Percentiles rank a stretch among this genome's conserved stretches.
Conservation (phyloP, 805 yeast species). For the Cyberlindnera mycetangii region DNA sequence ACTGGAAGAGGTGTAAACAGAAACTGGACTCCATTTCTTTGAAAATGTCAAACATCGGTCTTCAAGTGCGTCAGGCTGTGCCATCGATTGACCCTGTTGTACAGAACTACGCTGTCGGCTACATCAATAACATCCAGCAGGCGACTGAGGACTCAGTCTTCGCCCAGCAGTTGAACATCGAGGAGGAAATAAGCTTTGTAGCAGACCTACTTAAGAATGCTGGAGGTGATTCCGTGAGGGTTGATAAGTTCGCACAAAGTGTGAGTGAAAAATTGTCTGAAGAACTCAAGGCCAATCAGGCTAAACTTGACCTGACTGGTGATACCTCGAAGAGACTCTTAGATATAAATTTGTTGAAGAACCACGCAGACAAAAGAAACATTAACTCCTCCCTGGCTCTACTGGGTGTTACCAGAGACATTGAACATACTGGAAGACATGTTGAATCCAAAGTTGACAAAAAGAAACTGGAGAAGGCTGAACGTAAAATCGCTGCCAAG, state of each 20-base stretch:
- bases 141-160: constrained; percentile 81
- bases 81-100: constrained; percentile 86
- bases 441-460: constrained; percentile 94
- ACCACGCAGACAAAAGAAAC: constrained; percentile 61
- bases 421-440: constrained; percentile 87
- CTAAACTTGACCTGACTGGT: constrained; percentile 75
- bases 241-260: constrained; percentile 44
- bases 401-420: constrained; percentile 75
- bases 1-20: no score
- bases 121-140: constrained; percentile 75
- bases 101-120: constrained; percentile 86
- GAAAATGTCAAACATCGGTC: constrained; percentile 38
- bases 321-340: constrained; percentile 85
- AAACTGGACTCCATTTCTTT: no score
- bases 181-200: constrained; percentile 66
- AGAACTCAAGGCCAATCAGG: constrained; percentile 62
- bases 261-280: constrained; percentile 47
- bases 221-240: constrained; percentile 67
- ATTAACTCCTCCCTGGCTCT: constrained; percentile 72
- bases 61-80: constrained; percentile 80
- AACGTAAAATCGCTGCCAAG: constrained; percentile 94
- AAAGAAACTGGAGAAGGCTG: constrained; percentile 96
- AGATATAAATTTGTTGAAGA: constrained; percentile 70
- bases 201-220: constrained; percentile 68
- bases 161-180: constrained; percentile 66